Evolutionary conservation across 1,139 yeast species (phyloP), one percentile per base, ranked within the genome.

Genomic region (Saccharomyces hybrid): DNA sequence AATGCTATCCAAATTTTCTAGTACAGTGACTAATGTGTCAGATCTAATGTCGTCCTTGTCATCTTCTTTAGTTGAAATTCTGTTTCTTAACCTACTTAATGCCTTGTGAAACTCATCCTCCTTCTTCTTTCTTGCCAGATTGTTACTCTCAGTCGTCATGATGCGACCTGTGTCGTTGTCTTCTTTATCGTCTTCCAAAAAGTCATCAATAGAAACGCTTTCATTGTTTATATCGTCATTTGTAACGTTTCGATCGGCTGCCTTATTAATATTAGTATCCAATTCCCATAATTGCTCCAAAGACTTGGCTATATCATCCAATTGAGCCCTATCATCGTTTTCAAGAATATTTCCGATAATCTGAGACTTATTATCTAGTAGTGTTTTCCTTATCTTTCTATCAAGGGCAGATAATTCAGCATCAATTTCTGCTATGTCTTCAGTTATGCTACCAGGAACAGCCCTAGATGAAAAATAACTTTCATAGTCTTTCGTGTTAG

Each of bases 1-100:
- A 9, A 90, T 77, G 30, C 83, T 79, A 58, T 86, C 93, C 60
- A 89, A 78, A 60, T 86, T 84, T 42, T 80, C 76, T 49, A 88
- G 71, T 8, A 88, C 73, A 5, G 72, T 63, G 11, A 78, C 77
- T 26, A 76, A 62, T 47, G 67, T 65, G 3, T 57, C 68, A 3
- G 54, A 38, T 23, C 54, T 57, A 41, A 61, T 64, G 14, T 57
- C 53, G 7, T 55, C 53, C 6, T 60, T 57, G 25, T 59, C 58
- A 5, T 57, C 57, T 4, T 53, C 55, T 8, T 55, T 50, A 2
- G 53, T 31, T 8, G 46, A 38, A 6, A 62, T 57, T 13, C 69
- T 62, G 16, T 64, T 52, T 50, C 61, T 64, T 9, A 71, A 56
- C n/a, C 57, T 62, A 3, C 63, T 54, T 31, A 70, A 59, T n/a